Evolutionary conservation across 1,284 basidiomycete species (phyloP).

Genomic region (Cronartium ribicola): DNA sequence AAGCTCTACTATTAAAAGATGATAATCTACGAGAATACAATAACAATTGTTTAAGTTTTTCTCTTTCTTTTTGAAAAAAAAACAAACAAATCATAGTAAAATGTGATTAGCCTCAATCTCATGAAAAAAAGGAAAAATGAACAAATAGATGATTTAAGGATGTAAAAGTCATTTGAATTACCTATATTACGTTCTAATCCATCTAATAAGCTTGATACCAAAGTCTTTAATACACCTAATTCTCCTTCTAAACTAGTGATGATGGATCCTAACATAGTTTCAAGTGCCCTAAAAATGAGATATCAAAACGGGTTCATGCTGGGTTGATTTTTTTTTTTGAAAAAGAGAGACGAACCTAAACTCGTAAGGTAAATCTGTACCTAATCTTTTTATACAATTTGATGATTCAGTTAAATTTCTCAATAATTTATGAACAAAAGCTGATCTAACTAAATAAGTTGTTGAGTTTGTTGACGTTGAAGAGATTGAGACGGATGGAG

Average conservation of each 20-base stretch:
- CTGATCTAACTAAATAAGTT: conserved; percentile 14
- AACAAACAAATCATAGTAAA: neutral
- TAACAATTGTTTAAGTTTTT: conserved; percentile 75
- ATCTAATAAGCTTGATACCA: conserved; percentile 79
- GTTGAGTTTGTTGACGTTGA: neutral
- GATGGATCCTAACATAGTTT: conserved; percentile 81
- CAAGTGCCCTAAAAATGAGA: conserved; percentile 86
- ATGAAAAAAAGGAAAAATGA: neutral
- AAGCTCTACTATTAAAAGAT: conserved; percentile 81
- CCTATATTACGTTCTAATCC: conserved; percentile 87
- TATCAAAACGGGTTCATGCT: too few species aligned
- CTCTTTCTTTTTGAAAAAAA: conserved; percentile 31
- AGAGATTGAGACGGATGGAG: conserved; percentile 46
- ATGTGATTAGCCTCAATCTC: conserved; percentile 60
- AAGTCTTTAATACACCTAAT: conserved; percentile 79
- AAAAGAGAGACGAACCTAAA: conserved; percentile 68
- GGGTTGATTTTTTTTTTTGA: too few species aligned
- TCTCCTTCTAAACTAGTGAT: conserved; percentile 85
- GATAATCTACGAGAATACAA: conserved; percentile 81
- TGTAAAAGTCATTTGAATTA: conserved; percentile 9
- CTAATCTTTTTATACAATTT: conserved; percentile 54
- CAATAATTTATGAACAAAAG: conserved; percentile 44
- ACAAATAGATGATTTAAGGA: too few species aligned
- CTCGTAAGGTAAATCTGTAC: conserved; percentile 72
- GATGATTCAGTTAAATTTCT: conserved; percentile 27